Conservation (phyloP, 345 rosid species). For the Eucalyptus sideroxylon region DNA sequence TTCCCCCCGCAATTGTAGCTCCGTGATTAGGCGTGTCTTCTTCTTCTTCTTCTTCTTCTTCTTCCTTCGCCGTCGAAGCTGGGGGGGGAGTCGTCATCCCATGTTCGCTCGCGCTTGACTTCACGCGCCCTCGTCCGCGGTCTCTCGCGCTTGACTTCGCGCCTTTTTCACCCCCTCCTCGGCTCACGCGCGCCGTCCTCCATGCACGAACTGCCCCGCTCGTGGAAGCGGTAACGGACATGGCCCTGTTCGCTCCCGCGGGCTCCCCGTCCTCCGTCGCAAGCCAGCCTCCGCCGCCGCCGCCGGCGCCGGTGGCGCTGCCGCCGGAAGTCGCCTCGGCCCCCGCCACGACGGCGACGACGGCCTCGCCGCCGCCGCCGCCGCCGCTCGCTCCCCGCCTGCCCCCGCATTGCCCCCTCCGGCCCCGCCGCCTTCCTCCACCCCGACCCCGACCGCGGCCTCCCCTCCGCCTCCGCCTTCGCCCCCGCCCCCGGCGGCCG, state of each 20-base stretch:
- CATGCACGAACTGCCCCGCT: neutral
- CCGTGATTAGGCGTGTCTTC: neutral
- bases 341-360: neutral
- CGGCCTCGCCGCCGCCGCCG: neutral
- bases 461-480: neutral
- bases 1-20: neutral
- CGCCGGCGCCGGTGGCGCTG: neutral
- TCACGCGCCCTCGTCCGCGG: neutral
- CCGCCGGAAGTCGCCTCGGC: neutral
- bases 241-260: neutral
- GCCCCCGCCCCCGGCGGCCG: neutral
- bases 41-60: neutral
- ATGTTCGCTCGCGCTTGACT: neutral
- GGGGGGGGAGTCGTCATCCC: neutral
- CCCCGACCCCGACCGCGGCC: neutral
- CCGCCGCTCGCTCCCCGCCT: neutral
- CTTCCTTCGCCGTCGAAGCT: neutral
- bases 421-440: neutral
- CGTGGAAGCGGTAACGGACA: neutral
- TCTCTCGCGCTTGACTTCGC: neutral
- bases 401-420: neutral
- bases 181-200: neutral
- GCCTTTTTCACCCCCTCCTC: neutral
- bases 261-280: neutral
- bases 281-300: neutral